A percentile compares a stretch with the other conserved stretches of the same genome.
Conservation (phyloP, 768 basidiomycete species). For the Amanita brunnescens region DNA sequence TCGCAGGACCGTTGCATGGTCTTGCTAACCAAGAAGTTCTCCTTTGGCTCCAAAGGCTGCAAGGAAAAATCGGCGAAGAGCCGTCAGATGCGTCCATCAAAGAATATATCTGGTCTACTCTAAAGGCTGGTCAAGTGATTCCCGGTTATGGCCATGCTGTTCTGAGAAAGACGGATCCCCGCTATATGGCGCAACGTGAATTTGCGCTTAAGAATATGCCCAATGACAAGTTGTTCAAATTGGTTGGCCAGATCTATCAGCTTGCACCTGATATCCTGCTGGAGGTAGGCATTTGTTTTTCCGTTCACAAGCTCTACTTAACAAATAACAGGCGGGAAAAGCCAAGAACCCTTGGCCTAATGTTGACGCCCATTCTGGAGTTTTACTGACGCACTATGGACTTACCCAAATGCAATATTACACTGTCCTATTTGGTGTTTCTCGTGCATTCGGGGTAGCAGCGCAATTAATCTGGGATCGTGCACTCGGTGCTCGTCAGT, state of each 20-base stretch:
- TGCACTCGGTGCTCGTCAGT: conserved; percentile 83
- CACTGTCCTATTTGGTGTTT: conserved; percentile 95
- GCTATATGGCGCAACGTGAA: conserved; percentile 84
- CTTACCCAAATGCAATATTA: conserved; percentile 91
- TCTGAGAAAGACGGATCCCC: conserved; percentile 85
- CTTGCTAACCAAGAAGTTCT: conserved; percentile 97
- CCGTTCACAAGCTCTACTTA: conserved; percentile 1
- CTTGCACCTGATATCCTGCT: conserved; percentile 87
- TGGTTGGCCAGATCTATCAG: conserved; percentile 83
- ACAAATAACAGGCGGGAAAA: conserved; percentile 59
- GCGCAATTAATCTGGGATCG: conserved; percentile 92
- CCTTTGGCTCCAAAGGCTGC: conserved; percentile 92
- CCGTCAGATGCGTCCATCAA: conserved; percentile 82
- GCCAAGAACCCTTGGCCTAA: conserved; percentile 96
- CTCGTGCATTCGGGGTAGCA: conserved; percentile 86
- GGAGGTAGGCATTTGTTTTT: conserved; percentile 35
- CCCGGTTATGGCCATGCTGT: conserved; percentile 90
- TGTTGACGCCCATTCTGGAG: conserved; percentile 95
- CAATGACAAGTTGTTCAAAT: conserved; percentile 86
- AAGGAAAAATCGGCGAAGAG: conserved; percentile 76
- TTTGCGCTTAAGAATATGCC: conserved; percentile 83
- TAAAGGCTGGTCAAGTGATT: conserved; percentile 89
- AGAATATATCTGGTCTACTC: conserved; percentile 91
- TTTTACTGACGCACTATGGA: conserved; percentile 78
- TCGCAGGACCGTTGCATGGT: conserved; percentile 95